phyloP scores from a whole-genome alignment of 2,329 filamentous ascomycete genomes.

The Alternaria brassicicola region DNA sequence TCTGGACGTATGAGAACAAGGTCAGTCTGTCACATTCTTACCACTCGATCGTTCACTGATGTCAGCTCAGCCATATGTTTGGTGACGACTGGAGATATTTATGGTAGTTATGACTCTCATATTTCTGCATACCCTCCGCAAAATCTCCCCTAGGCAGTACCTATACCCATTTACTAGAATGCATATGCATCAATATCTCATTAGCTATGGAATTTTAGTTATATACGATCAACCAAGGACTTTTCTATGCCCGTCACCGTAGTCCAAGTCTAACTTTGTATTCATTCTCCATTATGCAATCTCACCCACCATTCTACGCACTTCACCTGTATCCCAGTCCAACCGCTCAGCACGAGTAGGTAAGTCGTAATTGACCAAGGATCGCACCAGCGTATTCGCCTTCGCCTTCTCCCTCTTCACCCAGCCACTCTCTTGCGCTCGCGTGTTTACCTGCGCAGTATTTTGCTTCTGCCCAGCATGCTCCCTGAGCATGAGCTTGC shows the following conservation, averaged over 20 bases:
- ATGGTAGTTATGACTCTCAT: not conserved
- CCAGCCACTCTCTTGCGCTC: not conserved
- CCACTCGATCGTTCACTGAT: conserved; percentile 3
- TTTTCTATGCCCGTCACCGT: not conserved
- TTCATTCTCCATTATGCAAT: conserved; percentile 7
- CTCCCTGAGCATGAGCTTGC: not conserved
- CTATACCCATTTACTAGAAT: conserved; percentile 27
- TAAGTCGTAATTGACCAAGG: conserved; percentile 17
- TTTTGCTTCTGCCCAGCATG: not conserved
- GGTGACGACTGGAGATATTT: conserved; percentile 22
- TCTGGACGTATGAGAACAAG: conserved; percentile 63
- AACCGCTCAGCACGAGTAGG: conserved; percentile 23
- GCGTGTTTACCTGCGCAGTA: not conserved
- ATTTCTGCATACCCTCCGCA: not conserved
- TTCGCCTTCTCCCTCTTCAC: not conserved
- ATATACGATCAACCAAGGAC: not conserved
- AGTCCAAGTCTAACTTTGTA: not conserved
- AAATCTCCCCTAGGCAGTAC: conserved; percentile 19
- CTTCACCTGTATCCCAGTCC: conserved; percentile 35
- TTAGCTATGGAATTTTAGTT: not conserved
- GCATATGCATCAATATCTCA: conserved; percentile 5
- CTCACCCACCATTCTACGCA: conserved; percentile 31
- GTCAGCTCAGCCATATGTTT: conserved; percentile 33
- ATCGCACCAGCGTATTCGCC: not conserved
- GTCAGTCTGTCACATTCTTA: conserved; percentile 38